Evolutionary conservation across 2,329 filamentous ascomycete genomes (phyloP).

Genomic region (Xenoacremonium recifei): DNA sequence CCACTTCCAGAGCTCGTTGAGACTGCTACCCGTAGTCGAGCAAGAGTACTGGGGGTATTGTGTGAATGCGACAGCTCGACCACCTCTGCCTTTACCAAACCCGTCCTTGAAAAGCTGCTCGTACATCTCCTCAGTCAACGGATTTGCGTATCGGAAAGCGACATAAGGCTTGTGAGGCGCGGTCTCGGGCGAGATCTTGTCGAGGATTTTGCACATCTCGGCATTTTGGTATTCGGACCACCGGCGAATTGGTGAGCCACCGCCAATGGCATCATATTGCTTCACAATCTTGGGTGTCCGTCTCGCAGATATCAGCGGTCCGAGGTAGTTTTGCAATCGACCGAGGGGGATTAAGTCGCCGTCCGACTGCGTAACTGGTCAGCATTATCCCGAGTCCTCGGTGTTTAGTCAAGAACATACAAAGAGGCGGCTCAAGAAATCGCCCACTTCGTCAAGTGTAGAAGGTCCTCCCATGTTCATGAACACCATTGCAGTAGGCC

Average conservation of each 20-base stretch:
- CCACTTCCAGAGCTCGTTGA: conserved; percentile 99
- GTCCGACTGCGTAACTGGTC: conserved; percentile 62
- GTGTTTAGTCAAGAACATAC: conserved; percentile 50
- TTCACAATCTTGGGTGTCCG: conserved; percentile 95
- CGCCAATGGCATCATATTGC: conserved; percentile 93
- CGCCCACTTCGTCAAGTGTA: conserved; percentile 81
- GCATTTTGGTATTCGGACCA: conserved; percentile 94
- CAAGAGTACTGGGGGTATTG: conserved; percentile 99
- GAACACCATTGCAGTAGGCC: conserved; percentile 96
- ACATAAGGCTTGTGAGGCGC: conserved; percentile 97
- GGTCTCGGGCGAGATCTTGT: conserved; percentile 85
- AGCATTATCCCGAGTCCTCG: conserved; percentile 1
- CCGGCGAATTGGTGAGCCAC: conserved; percentile 95
- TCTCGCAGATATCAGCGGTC: conserved; percentile 79
- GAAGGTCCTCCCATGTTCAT: conserved; percentile 98
- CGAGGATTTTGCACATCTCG: conserved; percentile 97
- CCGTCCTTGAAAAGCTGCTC: conserved; percentile 78
- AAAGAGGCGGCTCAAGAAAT: conserved; percentile 89
- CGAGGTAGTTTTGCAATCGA: conserved; percentile 84
- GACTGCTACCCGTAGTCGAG: conserved; percentile 90
- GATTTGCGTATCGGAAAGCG: conserved; percentile 92
- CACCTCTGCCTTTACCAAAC: conserved; percentile 86
- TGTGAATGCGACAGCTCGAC: conserved; percentile 92
- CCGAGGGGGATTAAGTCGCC: conserved; percentile 95
- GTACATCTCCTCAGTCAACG: conserved; percentile 94